Conservation (phyloP, 192 early-diverging fungal genomes). For the Glomus cerebriforme region DNA sequence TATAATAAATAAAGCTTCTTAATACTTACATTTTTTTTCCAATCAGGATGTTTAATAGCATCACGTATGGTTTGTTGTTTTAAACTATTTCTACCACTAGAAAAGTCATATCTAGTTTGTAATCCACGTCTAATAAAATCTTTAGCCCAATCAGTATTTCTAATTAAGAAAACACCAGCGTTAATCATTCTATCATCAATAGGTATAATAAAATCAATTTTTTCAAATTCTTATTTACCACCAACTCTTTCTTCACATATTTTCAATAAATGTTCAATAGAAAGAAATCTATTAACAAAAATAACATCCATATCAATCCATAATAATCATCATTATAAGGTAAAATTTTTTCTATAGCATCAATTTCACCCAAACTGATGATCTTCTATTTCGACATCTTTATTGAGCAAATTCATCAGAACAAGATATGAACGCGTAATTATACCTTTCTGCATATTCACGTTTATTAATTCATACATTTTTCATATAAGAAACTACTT, state of each 20-base stretch:
- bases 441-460: slow-evolving; percentile 49
- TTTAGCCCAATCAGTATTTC: slow-evolving; percentile 53
- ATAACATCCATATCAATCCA: no score
- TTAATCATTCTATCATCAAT: no score
- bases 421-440: slow-evolving; percentile 57
- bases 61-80: no score
- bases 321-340: no score
- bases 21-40: slow-evolving; percentile 34
- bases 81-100: no score
- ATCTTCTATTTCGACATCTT: slow-evolving; percentile 43
- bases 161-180: slow-evolving; percentile 58
- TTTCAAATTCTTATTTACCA: slow-evolving; percentile 37
- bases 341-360: slow-evolving; percentile 54
- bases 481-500: no score
- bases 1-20: no score
- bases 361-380: slow-evolving; percentile 61
- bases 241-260: slow-evolving; percentile 35
- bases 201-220: no score
- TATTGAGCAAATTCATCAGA: slow-evolving; percentile 57
- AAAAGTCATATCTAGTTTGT: slow-evolving; percentile 34
- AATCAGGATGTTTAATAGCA: no score
- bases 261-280: slow-evolving; percentile 44
- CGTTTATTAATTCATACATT: slow-evolving; percentile 65
- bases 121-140: slow-evolving; percentile 50
- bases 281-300: no score